Evolutionary conservation across 2,329 filamentous ascomycete species (phyloP), one percentile per base, ranked within the genome.

Genomic region (Colletotrichum lindemuthianum): DNA sequence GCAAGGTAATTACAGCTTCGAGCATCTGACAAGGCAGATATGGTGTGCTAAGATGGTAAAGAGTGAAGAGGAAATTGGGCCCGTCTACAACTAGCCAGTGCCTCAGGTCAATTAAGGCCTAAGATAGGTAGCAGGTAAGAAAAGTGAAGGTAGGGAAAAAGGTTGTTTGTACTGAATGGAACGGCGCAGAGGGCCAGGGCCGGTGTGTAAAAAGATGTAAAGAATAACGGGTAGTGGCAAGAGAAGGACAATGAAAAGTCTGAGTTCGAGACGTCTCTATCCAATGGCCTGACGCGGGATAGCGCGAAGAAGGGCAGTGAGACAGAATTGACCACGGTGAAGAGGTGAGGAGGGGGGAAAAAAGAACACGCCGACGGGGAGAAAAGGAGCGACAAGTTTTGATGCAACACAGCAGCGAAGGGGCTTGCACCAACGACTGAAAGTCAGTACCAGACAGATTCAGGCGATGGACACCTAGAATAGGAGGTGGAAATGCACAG

Each of bases 31-130:
- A 58, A 44, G 55, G 55, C 55, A 50, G 55, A 37, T 6, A 50
- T 11, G 50, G 45, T 43, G 55, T 45, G 43, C 55, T 44, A 59
- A 50, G 36, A 47, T 33, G 52, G 56, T 39, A 45, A 44, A 59
- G 56, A 45, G 55, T 50, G 43, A 39, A 50, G 45, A 50, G 43
- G 55, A 58, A 58, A 58, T 58, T 50, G 45, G 55, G 39, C 43
- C 45, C 45, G 45, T 24, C 55, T 49, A 41, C 37, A 32, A 50
- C 55, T 58, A 58, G 43, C 39, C 55, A 16, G 43, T 40, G 13
- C 37, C 37, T 40, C 13, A 40, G 37, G 37, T 40, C 13, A 40
- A 24, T 4, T 24, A 24, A 24, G 24, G 24, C 24, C 24, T 24
- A 24, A 24, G 24, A 24, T 49, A 43, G 43, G 56, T 40, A 53